Conservation (phyloP, 2,329 filamentous ascomycete genomes). For the Colletotrichum sp. region DNA sequence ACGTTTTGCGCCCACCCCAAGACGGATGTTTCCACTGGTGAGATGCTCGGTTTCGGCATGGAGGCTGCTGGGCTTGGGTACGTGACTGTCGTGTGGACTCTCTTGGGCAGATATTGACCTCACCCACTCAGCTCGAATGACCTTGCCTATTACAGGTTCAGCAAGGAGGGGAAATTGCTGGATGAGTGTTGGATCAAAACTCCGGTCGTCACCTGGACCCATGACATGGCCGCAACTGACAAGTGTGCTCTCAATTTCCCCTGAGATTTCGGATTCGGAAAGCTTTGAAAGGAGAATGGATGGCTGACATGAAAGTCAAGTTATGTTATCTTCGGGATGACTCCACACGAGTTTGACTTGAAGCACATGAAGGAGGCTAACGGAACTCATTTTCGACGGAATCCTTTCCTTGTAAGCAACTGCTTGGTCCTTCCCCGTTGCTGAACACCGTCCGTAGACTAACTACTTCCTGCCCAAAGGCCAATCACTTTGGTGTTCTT, state of each 20-base stretch:
- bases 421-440: too few relatives aligned
- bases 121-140: background rate
- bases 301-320: background rate
- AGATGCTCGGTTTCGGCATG: background rate
- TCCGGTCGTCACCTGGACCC: background rate
- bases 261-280: accelerated
- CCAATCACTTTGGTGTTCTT: background rate
- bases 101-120: background rate
- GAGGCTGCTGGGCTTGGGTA: background rate
- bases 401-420: background rate
- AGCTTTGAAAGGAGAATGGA: accelerated
- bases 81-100: background rate
- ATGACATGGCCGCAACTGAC: background rate
- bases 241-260: background rate
- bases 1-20: background rate
- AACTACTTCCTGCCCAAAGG: accelerated
- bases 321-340: background rate
- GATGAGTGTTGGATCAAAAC: background rate
- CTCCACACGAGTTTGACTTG: background rate
- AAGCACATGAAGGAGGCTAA: background rate
- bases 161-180: background rate
- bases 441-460: too few relatives aligned
- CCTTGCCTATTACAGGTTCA: background rate
- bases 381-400: background rate
- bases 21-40: background rate